phyloP scores from a whole-genome alignment of 345 rosid genomes.

The Eucalyptus urophylla region DNA sequence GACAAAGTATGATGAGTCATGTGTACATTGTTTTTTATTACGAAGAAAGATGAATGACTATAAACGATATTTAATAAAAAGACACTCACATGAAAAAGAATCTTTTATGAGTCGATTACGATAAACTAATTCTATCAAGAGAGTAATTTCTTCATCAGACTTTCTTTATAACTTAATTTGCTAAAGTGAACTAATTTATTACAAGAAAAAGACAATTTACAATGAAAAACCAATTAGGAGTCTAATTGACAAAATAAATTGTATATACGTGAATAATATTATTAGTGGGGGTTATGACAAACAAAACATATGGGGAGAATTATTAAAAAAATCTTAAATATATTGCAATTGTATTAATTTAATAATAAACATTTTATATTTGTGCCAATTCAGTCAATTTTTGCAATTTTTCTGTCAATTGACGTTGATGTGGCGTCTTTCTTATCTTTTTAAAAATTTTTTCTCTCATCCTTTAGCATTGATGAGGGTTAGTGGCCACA shows the following conservation, averaged over 20 bases:
- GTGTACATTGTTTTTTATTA: background rate
- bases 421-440: no score
- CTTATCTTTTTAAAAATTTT: no score
- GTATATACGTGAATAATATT: background rate
- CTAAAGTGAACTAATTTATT: background rate
- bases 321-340: accelerated
- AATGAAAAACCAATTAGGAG: background rate
- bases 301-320: background rate
- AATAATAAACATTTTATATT: accelerated
- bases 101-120: background rate
- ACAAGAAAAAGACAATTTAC: background rate
- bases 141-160: background rate
- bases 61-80: background rate
- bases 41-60: background rate
- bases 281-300: background rate
- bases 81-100: background rate
- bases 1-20: background rate
- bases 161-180: background rate
- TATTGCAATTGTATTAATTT: no score
- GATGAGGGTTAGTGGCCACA: no score
- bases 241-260: background rate
- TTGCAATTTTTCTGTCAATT: no score
- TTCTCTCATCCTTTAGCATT: no score
- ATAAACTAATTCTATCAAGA: background rate
- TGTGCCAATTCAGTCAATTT: no score